Base-by-base conservation (phyloP, 148 eudicot species). In the Camellia sinensis region DNA sequence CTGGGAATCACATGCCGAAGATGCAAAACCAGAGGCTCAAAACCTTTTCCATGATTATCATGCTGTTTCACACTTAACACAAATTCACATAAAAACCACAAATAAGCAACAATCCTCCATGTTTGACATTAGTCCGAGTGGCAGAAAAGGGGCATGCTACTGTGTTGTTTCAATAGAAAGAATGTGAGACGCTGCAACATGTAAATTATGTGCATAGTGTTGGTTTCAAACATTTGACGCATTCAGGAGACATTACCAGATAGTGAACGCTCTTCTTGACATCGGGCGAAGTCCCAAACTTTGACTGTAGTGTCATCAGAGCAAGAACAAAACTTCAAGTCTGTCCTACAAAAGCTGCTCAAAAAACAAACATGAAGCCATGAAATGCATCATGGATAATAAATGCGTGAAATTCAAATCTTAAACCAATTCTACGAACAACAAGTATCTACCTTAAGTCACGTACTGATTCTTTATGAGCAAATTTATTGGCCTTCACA, bases 201-300 rank as follows among this genome's bases (percentile, higher is more conserved):
- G 15, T 57, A 59, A 57, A 57, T 45, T 57, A 37, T 59, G 3
- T 37, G 44, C n/a, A 15, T 19, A 67, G 19, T 37, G 12, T 65
- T 48, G 59, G 41, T 50, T 46, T 73, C 63, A 73, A 54, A 15
- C 19, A 53, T 19, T 48, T 78, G 43, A 77, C 21, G 80, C 75
- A 81, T 48, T 72, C 62, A 64, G 85, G 83, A 66, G 76, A 93
- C 92, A 93, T 96, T 93, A 96, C 99, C 99, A 67, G 97, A 82
- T 81, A 96, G 89, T 43, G 98, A 93, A 18, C 86, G 87, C 79
- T 96, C 99, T 86, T 96, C 99, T 82, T 96, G 99, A 85, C 98
- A 96, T 72, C 93, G 82, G 40, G 98, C 98, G 73, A 96, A 96
- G 88, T 96, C 99, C 99, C 99, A 96, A 74, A 96, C 95, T 88